A percentile compares a stretch with the other conserved stretches of the same genome.
Conservation (phyloP, 306 rosid genomes). For the Glycine latifolia region DNA sequence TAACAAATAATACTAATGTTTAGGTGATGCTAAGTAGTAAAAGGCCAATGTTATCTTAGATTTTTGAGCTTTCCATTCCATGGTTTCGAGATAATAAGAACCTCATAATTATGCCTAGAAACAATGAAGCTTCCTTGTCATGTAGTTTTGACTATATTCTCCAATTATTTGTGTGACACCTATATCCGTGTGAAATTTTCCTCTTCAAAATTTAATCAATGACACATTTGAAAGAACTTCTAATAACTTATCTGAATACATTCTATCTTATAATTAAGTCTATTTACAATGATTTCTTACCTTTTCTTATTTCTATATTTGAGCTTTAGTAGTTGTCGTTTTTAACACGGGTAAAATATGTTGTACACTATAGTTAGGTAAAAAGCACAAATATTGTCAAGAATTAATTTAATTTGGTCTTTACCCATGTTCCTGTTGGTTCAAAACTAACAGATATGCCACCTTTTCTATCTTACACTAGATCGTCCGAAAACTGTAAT, state of each 20-base stretch:
- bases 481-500: constrained; percentile 45
- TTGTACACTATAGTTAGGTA: constrained; percentile 40
- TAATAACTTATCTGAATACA: neutral
- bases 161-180: constrained; percentile 21
- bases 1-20: constrained; percentile 24
- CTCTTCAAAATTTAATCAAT: constrained; percentile 19
- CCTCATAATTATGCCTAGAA: constrained; percentile 42
- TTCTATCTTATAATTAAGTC: neutral
- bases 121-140: constrained; percentile 51
- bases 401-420: constrained; percentile 17
- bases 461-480: constrained; percentile 30
- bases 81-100: constrained; percentile 46
- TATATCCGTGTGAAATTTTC: constrained; percentile 21
- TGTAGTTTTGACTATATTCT: constrained; percentile 39
- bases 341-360: neutral
- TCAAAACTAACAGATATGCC: constrained; percentile 7
- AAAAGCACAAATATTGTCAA: neutral
- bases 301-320: too few species aligned
- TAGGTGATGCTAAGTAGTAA: constrained; percentile 26
- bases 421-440: neutral
- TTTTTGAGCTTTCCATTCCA: constrained; percentile 51
- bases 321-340: too few species aligned
- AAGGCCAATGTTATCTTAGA: constrained; percentile 44
- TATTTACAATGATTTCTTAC: too few species aligned
- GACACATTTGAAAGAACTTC: neutral